Base-by-base conservation (phyloP, 805 yeast species). In the Saccharomycopsis sp. region DNA sequence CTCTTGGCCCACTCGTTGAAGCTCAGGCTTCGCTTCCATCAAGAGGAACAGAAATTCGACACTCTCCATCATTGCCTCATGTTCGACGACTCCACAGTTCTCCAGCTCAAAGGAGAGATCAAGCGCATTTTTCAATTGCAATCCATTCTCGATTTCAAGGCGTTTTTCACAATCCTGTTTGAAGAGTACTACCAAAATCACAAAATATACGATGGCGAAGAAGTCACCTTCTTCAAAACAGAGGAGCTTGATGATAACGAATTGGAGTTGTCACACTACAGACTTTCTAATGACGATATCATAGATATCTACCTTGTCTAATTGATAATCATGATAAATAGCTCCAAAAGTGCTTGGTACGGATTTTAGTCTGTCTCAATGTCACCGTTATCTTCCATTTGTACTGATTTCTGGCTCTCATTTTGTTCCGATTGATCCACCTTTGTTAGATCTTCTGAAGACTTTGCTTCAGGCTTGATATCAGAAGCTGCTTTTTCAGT, bases 101-200 rank as follows among this genome's bases (percentile, higher is more conserved):
- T 44, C 4, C 27, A 37, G 16, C 20, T 45, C 13, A 41, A 41
- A 27, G 47, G 47, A 25, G 22, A 19, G 4, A 10, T 40, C 10
- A 43, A 40, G n/a, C 16, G 22, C 12, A 5, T 43, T 3, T 35
- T 39, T 17, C 7, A 32, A 10, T n/a, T 30, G 12, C n/a, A n/a
- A 5, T 39, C 44, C 10, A 30, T 36, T 12, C 12, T 40, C 7
- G 25, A 43, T 1, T n/a, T 43, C 16, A 13, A 21, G 4, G 8
- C 36, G 9, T 39, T 12, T 25, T 43, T n/a, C 20, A 43, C 47
- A 5, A 17, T 43, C 8, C 9, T 6, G n/a, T 43, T 43, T 21
- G 34, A 29, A 12, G 20, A 15, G 17, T n/a, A 21, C 19, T 13
- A 9, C 10, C 21, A 15, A 17, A 21, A 30, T 7, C 23, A 32